Evolutionary conservation across 1,284 basidiomycete genomes (phyloP).

Genomic region (Moniliophthora roreri): DNA sequence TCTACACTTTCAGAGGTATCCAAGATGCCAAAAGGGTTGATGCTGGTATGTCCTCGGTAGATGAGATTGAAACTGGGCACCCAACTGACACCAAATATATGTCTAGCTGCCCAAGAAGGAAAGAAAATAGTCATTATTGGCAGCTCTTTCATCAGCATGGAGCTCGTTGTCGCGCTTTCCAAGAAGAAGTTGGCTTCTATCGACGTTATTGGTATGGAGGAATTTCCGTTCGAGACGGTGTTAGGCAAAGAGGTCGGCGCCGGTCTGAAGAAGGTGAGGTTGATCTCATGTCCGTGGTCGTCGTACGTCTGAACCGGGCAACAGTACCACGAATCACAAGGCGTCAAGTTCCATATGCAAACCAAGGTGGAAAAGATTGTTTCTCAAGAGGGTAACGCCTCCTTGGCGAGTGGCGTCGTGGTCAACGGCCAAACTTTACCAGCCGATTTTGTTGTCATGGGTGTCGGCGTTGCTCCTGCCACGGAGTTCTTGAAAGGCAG

Average conservation of each 20-base stretch:
- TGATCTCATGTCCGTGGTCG: not conserved
- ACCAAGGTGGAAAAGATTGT: constrained; percentile 76
- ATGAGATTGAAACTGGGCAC: not conserved
- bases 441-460: constrained; percentile 86
- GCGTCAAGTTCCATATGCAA: constrained; percentile 83
- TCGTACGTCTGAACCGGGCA: constrained; percentile 2
- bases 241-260: constrained; percentile 83
- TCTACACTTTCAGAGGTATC: constrained; percentile 66
- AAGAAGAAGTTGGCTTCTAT: constrained; percentile 78
- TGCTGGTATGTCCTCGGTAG: constrained; percentile 48
- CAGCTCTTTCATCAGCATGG: constrained; percentile 93
- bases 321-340: constrained; percentile 77
- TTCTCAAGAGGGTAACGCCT: constrained; percentile 50
- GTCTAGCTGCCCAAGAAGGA: constrained; percentile 59
- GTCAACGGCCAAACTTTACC: constrained; percentile 71
- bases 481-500: constrained; percentile 80
- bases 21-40: constrained; percentile 76
- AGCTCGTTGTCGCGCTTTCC: constrained; percentile 76
- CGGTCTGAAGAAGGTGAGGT: constrained; percentile 72
- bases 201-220: constrained; percentile 85
- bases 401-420: constrained; percentile 57
- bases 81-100: not conserved
- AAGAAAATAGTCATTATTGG: constrained; percentile 86
- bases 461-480: constrained; percentile 86
- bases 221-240: constrained; percentile 79